Percentiles rank a stretch among this genome's conserved stretches.
phyloP scores from a whole-genome alignment of 257 asterid genomes.

The Knoxia roxburghii region DNA sequence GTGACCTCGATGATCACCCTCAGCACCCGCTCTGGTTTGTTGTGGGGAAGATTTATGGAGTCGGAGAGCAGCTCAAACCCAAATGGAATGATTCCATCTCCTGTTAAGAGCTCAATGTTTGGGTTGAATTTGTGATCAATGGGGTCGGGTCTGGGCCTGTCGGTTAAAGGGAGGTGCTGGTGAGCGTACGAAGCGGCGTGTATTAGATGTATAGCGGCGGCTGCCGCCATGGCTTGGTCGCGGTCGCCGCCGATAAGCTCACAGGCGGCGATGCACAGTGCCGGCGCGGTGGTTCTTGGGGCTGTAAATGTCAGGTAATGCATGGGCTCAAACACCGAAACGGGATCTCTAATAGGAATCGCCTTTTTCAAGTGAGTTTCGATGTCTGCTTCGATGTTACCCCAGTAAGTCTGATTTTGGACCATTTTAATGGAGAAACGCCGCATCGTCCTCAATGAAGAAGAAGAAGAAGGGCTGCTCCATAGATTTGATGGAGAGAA shows the following conservation, averaged over 20 bases:
- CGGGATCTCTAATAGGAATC: conserved; percentile 49
- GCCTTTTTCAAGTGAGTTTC: conserved; percentile 38
- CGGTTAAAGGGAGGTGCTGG: conserved; percentile 43
- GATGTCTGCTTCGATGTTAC: conserved; percentile 47
- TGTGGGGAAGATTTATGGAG: conserved; percentile 25
- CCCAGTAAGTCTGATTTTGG: conserved; percentile 38
- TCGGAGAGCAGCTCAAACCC: conserved; percentile 53
- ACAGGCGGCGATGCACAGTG: conserved; percentile 73
- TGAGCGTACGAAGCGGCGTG: conserved; percentile 54
- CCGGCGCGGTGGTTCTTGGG: conserved; percentile 51
- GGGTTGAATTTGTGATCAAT: conserved; percentile 37
- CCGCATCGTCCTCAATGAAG: not conserved
- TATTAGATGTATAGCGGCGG: conserved; percentile 62
- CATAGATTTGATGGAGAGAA: conserved; percentile 12
- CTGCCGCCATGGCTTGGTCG: conserved; percentile 49
- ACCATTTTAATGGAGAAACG: conserved; percentile 10
- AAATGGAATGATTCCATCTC: conserved; percentile 51
- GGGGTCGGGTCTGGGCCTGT: conserved; percentile 23
- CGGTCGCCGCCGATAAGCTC: conserved; percentile 61
- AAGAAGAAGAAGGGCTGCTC: conserved; percentile 3
- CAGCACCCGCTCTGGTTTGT: conserved; percentile 29
- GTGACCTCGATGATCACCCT: conserved; percentile 49
- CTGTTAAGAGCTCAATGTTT: conserved; percentile 57
- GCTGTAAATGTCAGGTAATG: conserved; percentile 56
- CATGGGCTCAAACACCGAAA: conserved; percentile 68